Conservation (phyloP, 495 filamentous ascomycete species). For the Chaetomium tenue region DNA sequence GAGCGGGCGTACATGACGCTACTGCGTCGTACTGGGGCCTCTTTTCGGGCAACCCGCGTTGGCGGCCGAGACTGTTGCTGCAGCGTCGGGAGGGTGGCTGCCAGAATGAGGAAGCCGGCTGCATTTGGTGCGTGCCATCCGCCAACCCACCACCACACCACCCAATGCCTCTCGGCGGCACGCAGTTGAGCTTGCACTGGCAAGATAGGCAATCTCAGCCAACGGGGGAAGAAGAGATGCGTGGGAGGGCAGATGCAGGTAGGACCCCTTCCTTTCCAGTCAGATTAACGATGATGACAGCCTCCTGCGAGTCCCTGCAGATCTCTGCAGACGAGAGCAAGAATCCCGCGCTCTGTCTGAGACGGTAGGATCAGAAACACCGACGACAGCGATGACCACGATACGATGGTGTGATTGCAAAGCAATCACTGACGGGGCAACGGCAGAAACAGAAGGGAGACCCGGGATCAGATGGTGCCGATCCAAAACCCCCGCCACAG, state of each 20-base stretch:
- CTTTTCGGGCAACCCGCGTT: slow-evolving; percentile 14
- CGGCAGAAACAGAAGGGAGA: background rate
- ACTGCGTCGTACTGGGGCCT: slow-evolving; percentile 10
- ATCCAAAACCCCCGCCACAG: background rate
- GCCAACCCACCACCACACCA: background rate
- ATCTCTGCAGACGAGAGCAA: slow-evolving; percentile 9
- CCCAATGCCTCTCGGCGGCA: too few species aligned
- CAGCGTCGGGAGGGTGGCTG: background rate
- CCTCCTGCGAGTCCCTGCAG: slow-evolving; percentile 11
- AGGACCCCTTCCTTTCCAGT: slow-evolving; percentile 11
- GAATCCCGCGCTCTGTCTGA: background rate
- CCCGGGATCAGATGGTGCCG: background rate
- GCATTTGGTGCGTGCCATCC: background rate
- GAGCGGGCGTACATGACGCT: slow-evolving; percentile 1
- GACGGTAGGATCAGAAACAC: background rate
- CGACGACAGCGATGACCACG: background rate
- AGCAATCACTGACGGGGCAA: background rate
- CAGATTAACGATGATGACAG: background rate
- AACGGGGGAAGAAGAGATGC: background rate
- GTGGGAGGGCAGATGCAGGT: slow-evolving; percentile 5
- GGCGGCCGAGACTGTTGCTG: slow-evolving; percentile 1
- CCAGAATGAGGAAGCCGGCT: slow-evolving; percentile 9
- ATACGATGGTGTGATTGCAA: slow-evolving; percentile 8
- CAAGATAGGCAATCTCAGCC: background rate
- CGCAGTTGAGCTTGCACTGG: background rate